Percentiles rank a stretch among this genome's conserved stretches.
Conservation (phyloP, 768 basidiomycete species). For the Phanerochaete carnosa region DNA sequence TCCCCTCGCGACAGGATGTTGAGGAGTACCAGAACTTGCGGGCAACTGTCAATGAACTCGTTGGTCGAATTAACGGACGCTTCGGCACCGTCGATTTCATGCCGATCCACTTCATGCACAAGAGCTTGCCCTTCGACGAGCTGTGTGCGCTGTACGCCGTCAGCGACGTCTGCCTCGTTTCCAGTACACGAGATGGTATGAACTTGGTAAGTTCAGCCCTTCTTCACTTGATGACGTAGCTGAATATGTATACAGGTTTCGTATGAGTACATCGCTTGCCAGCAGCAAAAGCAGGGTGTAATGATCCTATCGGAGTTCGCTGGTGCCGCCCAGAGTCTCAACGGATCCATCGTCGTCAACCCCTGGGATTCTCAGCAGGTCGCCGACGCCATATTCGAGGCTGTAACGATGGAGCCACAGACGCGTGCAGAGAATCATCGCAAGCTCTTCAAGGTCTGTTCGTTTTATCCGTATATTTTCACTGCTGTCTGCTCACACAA, state of each 20-base stretch:
- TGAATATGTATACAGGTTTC: slow-evolving; percentile 62
- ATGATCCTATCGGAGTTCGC: slow-evolving; percentile 99
- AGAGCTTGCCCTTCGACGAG: slow-evolving; percentile 88
- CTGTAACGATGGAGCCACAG: slow-evolving; percentile 83
- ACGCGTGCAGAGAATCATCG: slow-evolving; percentile 88
- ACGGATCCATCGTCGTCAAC: slow-evolving; percentile 96
- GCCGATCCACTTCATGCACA: slow-evolving; percentile 99
- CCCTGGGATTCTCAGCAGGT: slow-evolving; percentile 99
- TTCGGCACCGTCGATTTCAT: slow-evolving; percentile 99
- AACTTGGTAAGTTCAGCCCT: slow-evolving; percentile 71
- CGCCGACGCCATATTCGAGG: slow-evolving; percentile 95
- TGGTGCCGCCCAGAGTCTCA: slow-evolving; percentile 92
- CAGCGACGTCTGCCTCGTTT: slow-evolving; percentile 94
- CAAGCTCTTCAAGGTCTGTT: slow-evolving; percentile 81
- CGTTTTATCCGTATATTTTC: not conserved
- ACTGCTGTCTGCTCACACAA: not conserved
- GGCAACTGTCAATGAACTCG: slow-evolving; percentile 94
- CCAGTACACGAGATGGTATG: slow-evolving; percentile 97
- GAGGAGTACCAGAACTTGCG: slow-evolving; percentile 99
- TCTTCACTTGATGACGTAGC: slow-evolving; percentile 22
- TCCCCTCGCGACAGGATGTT: slow-evolving; percentile 96
- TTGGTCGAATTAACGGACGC: slow-evolving; percentile 96
- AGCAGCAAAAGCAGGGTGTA: slow-evolving; percentile 87
- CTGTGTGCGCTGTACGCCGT: slow-evolving; percentile 97
- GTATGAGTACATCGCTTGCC: slow-evolving; percentile 97